These are phyloP conservation scores for Lactarius quietus DNA, from an alignment of 768 basidiomycete genomes.

Conservation along the genomic window DNA sequence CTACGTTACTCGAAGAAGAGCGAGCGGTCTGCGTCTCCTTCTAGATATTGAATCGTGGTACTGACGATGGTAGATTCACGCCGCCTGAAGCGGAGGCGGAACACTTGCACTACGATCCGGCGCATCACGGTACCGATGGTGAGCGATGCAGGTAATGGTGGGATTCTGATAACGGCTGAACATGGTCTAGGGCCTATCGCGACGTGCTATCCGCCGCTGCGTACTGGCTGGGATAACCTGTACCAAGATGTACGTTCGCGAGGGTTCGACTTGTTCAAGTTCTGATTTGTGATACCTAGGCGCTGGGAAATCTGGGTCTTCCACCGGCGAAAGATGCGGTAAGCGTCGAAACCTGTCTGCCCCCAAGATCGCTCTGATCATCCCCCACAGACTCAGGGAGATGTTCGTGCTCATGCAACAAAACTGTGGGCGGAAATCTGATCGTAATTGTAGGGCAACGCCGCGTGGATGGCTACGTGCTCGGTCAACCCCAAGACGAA, in stretches of 20 bases:
- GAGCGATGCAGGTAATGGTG: background rate
- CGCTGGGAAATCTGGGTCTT: conserved; percentile 16
- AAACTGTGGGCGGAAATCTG: background rate
- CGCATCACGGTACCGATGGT: conserved; percentile 18
- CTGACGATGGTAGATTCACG: conserved; percentile 6
- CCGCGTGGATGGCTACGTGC: conserved; percentile 19
- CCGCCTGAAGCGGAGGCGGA: conserved; percentile 13
- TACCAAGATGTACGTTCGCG: conserved; percentile 13
- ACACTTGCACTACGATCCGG: conserved; percentile 9
- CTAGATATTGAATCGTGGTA: too few relatives aligned
- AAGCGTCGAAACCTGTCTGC: background rate
- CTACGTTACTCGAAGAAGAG: conserved; percentile 25
- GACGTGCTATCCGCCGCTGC: conserved; percentile 5
- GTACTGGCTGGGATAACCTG: conserved; percentile 18
- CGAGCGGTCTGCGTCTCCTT: conserved; percentile 9
- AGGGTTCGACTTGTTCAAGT: too few relatives aligned
- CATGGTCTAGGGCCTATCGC: conserved; percentile 6
- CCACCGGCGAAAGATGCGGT: conserved; percentile 10
- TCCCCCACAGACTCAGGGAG: background rate
- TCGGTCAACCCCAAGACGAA: conserved; percentile 17
- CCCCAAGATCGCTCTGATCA: background rate
- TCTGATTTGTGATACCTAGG: conserved; percentile 6
- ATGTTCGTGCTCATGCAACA: background rate
- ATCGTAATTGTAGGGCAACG: conserved; percentile 11
- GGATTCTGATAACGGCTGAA: background rate